Evolutionary conservation across 176 grass and related monocot species (phyloP).

Genomic region (Triticum turgidum): DNA sequence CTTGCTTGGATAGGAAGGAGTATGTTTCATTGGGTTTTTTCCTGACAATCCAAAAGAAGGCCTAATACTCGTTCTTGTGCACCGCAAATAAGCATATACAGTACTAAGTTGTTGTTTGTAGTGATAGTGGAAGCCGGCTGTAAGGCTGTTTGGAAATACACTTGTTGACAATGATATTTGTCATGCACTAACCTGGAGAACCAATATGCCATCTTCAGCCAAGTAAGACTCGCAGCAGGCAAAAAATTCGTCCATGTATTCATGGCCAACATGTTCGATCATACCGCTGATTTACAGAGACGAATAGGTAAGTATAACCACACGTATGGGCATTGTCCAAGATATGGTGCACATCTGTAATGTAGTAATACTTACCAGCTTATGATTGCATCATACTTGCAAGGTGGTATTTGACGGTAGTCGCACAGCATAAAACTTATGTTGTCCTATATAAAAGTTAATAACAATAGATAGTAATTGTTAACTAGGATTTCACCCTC

Average conservation of each 20-base stretch:
- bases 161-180: not conserved
- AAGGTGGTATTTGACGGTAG: not conserved
- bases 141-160: not conserved
- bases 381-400: constrained; percentile 1
- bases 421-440: constrained; percentile 7
- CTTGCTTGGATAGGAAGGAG: not conserved
- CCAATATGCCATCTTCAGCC: constrained; percentile 8
- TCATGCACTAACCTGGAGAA: not conserved
- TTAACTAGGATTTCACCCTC: not conserved
- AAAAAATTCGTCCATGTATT: not conserved
- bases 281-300: not conserved
- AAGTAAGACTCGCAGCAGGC: not conserved
- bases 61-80: not conserved
- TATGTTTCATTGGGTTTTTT: not conserved
- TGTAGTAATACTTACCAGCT: not conserved
- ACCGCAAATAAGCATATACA: not conserved
- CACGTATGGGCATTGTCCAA: not conserved
- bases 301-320: not conserved
- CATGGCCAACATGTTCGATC: constrained; percentile 5
- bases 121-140: not conserved
- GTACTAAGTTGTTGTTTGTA: not conserved
- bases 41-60: not conserved
- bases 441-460: not conserved
- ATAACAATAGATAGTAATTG: not conserved
- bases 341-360: not conserved